A percentile compares a stretch with the other conserved stretches of the same genome.
Conservation (phyloP, 176 grass and related monocot genomes). For the Canna indica region DNA sequence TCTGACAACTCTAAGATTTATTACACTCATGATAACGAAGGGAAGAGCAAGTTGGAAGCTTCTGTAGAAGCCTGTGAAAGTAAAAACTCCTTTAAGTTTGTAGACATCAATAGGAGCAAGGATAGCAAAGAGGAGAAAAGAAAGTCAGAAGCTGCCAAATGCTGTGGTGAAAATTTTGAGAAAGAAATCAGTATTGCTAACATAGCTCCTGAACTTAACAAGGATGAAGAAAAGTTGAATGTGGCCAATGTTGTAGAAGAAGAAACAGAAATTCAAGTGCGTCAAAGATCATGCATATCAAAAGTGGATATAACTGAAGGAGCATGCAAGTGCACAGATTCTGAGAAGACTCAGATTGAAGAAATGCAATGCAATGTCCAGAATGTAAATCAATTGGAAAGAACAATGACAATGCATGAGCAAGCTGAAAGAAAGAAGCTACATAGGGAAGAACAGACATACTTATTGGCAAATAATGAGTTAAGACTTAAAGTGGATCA, state of each 20-base stretch:
- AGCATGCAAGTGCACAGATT: conserved; percentile 18
- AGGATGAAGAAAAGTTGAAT: conserved; percentile 8
- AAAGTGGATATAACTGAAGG: conserved; percentile 23
- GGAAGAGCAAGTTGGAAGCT: conserved; percentile 24
- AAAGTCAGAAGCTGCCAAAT: not conserved
- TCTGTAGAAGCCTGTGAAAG: conserved; percentile 16
- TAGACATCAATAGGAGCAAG: conserved; percentile 4
- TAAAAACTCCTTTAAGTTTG: conserved; percentile 2
- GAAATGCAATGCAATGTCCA: conserved; percentile 23
- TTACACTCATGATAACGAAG: conserved; percentile 13
- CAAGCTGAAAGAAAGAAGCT: conserved; percentile 24
- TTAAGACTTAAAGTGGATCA: conserved; percentile 3
- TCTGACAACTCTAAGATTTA: conserved; percentile 16
- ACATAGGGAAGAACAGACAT: conserved; percentile 11
- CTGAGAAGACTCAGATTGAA: conserved; percentile 19
- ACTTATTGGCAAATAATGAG: conserved; percentile 12
- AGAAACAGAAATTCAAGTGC: conserved; percentile 20
- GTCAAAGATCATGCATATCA: conserved; percentile 12
- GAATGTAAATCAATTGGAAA: conserved; percentile 20
- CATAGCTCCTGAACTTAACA: not conserved
- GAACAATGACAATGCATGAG: conserved; percentile 8
- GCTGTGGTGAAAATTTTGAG: conserved; percentile 21
- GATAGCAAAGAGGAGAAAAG: not conserved
- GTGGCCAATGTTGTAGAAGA: conserved; percentile 24
- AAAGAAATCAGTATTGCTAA: conserved; percentile 8